Evolutionary conservation across 495 filamentous ascomycete genomes (phyloP).

Genomic region (Xeromyces bisporus): DNA sequence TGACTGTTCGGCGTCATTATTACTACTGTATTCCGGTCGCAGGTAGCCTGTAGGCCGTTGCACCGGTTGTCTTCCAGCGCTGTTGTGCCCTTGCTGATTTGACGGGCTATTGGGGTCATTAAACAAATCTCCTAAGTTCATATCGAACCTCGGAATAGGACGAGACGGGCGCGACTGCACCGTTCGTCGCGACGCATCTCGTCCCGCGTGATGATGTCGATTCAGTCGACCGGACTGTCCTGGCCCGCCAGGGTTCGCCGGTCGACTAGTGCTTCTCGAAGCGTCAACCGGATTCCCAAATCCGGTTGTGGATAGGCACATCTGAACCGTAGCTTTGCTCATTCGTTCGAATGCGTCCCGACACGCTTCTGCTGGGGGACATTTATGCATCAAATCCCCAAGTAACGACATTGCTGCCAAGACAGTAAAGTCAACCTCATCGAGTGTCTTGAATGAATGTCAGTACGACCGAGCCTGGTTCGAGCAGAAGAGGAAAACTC

Average conservation of each 20-base stretch:
- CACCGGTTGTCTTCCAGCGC: conserved; percentile 4
- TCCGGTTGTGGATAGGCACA: conserved; percentile 71
- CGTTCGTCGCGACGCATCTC: conserved; percentile 12
- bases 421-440: conserved; percentile 92
- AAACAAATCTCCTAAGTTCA: conserved; percentile 42
- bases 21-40: conserved; percentile 8
- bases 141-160: conserved; percentile 41
- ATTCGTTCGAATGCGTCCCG: conserved; percentile 91
- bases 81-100: conserved; percentile 4
- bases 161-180: conserved; percentile 17
- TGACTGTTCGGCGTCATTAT: conserved; percentile 15
- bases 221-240: conserved; percentile 10
- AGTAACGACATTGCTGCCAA: conserved; percentile 86
- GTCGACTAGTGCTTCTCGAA: conserved; percentile 6
- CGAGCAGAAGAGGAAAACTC: conserved; percentile 19
- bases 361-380: conserved; percentile 68
- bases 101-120: conserved; percentile 5
- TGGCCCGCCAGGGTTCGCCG: conserved; percentile 7
- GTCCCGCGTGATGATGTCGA: conserved; percentile 7
- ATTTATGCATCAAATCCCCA: conserved; percentile 57
- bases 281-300: conserved; percentile 42
- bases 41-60: conserved; percentile 5
- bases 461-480: not conserved
- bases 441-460: conserved; percentile 47
- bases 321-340: conserved; percentile 83